These are phyloP conservation scores for Coemansia sp. DNA, from an alignment of 192 early-diverging fungal species.

Conservation along the genomic window DNA sequence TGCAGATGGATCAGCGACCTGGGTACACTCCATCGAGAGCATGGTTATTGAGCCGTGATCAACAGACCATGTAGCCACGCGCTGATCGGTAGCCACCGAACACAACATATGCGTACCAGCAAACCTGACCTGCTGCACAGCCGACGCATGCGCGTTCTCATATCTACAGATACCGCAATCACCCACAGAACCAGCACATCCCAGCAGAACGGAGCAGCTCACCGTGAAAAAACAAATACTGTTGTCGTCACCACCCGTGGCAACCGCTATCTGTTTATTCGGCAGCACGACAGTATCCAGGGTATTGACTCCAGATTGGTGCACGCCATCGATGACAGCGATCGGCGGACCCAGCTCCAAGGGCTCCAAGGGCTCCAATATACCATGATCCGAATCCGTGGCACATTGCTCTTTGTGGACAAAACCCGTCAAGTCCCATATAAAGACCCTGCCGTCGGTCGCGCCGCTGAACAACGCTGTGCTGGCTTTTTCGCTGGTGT, in stretches of 20 bases:
- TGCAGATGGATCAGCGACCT: constrained; percentile 69
- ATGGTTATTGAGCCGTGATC: neutral
- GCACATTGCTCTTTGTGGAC: neutral
- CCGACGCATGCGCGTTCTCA: constrained; percentile 65
- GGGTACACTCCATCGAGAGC: constrained; percentile 53
- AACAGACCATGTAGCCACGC: constrained; percentile 62
- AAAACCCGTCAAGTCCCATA: constrained; percentile 25
- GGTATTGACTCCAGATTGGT: constrained; percentile 81
- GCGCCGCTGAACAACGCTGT: constrained; percentile 24
- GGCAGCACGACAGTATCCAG: constrained; percentile 45
- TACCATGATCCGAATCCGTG: no score
- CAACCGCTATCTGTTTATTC: constrained; percentile 33
- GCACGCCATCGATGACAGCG: constrained; percentile 32
- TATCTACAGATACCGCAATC: constrained; percentile 20
- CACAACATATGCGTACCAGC: neutral
- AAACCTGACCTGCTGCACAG: constrained; percentile 59
- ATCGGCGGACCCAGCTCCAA: constrained; percentile 12
- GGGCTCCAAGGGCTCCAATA: no score
- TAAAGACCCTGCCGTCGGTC: constrained; percentile 29
- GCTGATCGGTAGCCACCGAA: constrained; percentile 71
- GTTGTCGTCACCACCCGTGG: constrained; percentile 83
- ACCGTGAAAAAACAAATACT: constrained; percentile 33
- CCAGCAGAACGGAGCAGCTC: constrained; percentile 13
- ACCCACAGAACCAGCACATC: constrained; percentile 2
- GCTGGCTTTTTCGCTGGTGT: neutral